Base-by-base conservation (phyloP, 352 stramenopile species). In the Globisporangium uncinulatum region DNA sequence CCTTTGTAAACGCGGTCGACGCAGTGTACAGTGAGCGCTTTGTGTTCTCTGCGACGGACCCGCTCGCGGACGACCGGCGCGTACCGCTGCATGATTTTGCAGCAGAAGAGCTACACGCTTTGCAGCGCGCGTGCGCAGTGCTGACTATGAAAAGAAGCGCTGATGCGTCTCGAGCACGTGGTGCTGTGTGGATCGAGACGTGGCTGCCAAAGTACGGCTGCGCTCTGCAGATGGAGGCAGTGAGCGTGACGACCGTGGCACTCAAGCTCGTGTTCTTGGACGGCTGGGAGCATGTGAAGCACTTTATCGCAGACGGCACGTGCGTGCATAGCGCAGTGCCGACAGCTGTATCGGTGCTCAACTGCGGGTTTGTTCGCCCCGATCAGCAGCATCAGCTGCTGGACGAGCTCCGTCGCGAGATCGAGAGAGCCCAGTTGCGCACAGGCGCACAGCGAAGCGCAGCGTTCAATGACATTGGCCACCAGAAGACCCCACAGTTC, bases 401-500 rank as follows among this genome's bases (percentile, higher is more conserved):
- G 2, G 8, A 1, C 37, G 32, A 14, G 0, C 65, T 83, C 24
- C 17, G 15, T 1, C 17, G 24, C 0, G 47, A 73, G 46, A 49
- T 85, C 29, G n/a, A 29, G 1, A 52, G 74, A 51, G 77, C 66
- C 1, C 56, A 72, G 43, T 6, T 21, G 7, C 21, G 59, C 5
- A 82, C 44, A 39, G 65, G 65, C 0, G 59, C 41, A 0, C 47
- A 67, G 9, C 66, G 73, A 37, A 83, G 63, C 51, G 75, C 75
- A 15, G 56, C 55, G 7, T 48, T 6, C 8, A 66, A 70, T 6
- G 46, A 62, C 3, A 51, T 72, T 3, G 67, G 66, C 0, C 68
- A 84, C 44, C 76, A 84, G 42, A 84, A 81, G 63, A 86, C 74
- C 0, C 76, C 74, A 19, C 62, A 79, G 39, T 86, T 87, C 20